Percentiles rank a stretch among this genome's conserved stretches.
phyloP scores from a whole-genome alignment of 345 rosid genomes.

The Boechera retrofracta region DNA sequence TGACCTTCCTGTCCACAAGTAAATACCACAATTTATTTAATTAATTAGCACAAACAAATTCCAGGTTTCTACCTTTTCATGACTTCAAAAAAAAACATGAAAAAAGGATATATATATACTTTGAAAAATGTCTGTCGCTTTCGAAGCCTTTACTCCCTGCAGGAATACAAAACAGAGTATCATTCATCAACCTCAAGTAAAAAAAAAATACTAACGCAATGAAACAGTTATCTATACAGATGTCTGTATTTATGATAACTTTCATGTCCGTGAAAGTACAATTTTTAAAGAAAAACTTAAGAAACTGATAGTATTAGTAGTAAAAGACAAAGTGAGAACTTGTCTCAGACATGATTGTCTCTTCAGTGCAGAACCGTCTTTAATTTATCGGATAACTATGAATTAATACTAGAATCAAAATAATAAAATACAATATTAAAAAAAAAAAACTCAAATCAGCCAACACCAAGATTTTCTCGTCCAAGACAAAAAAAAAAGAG shows the following conservation, averaged over 20 bases:
- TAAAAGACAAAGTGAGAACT: constrained; percentile 66
- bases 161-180: constrained; percentile 43
- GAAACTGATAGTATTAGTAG: constrained; percentile 39
- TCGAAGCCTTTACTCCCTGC: constrained; percentile 78
- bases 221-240: constrained; percentile 14
- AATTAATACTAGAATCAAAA: constrained; percentile 45
- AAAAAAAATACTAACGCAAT: background rate
- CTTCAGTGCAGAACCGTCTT: constrained; percentile 45
- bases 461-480: constrained; percentile 39
- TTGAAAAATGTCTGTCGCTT: constrained; percentile 72
- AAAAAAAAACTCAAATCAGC: constrained; percentile 15
- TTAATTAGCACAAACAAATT: constrained; percentile 28
- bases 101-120: constrained; percentile 52
- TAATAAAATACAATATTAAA: constrained; percentile 38
- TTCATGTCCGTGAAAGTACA: constrained; percentile 44
- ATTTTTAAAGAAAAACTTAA: background rate
- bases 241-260: constrained; percentile 6
- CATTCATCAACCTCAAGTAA: constrained; percentile 24
- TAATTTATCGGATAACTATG: constrained; percentile 44
- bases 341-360: constrained; percentile 55
- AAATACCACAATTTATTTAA: constrained; percentile 41
- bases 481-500: constrained; percentile 24
- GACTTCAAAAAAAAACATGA: constrained; percentile 23
- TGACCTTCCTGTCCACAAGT: constrained; percentile 79
- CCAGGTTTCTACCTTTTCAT: constrained; percentile 43